These are phyloP conservation scores for Pseudogymnoascus sp. DNA, from an alignment of 2,329 filamentous ascomycete genomes.

Conservation along the genomic window DNA sequence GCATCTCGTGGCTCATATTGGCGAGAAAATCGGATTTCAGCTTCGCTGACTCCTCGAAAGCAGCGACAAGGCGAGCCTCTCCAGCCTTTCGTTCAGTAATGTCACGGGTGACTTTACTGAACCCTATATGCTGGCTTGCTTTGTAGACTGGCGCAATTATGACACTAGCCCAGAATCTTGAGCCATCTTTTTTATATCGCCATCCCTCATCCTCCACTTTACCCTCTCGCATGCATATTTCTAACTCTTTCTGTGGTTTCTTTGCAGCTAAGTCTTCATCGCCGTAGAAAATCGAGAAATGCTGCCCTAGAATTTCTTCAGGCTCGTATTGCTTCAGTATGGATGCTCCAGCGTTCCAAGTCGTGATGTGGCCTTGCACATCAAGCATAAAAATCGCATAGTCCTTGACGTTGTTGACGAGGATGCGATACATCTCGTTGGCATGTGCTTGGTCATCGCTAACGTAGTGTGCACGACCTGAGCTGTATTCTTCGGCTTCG, in stretches of 20 bases:
- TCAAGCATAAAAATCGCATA: conserved; percentile 59
- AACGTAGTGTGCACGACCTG: conserved; percentile 20
- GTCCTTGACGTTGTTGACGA: conserved; percentile 54
- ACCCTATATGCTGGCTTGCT: conserved; percentile 46
- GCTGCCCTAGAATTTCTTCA: conserved; percentile 48
- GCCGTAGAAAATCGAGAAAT: conserved; percentile 52
- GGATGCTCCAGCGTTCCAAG: conserved; percentile 51
- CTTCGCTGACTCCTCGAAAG: conserved; percentile 55
- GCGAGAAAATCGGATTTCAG: conserved; percentile 55
- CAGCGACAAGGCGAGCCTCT: conserved; percentile 47
- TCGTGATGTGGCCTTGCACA: conserved; percentile 45
- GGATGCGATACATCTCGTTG: conserved; percentile 51
- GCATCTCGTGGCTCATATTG: conserved; percentile 54
- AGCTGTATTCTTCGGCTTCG: conserved; percentile 34
- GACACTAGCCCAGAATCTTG: conserved; percentile 53
- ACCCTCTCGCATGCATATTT: conserved; percentile 46
- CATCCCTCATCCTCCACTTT: conserved; percentile 53
- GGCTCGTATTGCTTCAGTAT: conserved; percentile 48
- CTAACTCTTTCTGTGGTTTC: conserved; percentile 46
- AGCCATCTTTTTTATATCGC: conserved; percentile 52
- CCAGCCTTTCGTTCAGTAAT: conserved; percentile 48
- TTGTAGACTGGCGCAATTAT: conserved; percentile 50
- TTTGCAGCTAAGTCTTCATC: conserved; percentile 40
- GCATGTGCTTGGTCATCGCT: conserved; percentile 35
- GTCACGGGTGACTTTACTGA: conserved; percentile 52